A percentile compares a stretch with the other conserved stretches of the same genome.
Conservation (phyloP, 192 early-diverging fungal genomes). For the Coemansia sp. region DNA sequence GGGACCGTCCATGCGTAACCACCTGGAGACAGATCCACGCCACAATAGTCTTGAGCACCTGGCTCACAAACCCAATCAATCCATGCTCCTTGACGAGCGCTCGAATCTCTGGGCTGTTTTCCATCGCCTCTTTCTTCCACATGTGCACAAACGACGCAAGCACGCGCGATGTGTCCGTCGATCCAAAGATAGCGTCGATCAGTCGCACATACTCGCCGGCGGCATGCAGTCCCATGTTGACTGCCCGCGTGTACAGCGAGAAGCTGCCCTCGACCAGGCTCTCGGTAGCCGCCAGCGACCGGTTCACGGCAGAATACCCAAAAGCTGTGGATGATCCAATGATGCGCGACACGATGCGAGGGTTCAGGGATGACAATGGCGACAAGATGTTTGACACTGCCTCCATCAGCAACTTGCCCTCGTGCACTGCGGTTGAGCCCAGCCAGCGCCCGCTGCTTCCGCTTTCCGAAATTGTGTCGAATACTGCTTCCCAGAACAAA, state of each 20-base stretch:
- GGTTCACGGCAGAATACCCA: constrained; percentile 40
- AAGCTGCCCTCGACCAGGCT: constrained; percentile 63
- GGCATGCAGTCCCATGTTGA: constrained; percentile 66
- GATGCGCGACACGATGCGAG: constrained; percentile 42
- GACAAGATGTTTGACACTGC: constrained; percentile 29
- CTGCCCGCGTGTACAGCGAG: constrained; percentile 73
- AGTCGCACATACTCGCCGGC: constrained; percentile 87
- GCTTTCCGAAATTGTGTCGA: constrained; percentile 50
- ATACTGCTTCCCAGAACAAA: constrained; percentile 52
- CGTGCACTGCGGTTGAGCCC: constrained; percentile 36
- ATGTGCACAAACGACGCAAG: constrained; percentile 78
- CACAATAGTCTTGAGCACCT: constrained; percentile 78
- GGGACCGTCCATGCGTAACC: constrained; percentile 66
- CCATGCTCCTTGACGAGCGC: constrained; percentile 59
- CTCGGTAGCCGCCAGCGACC: constrained; percentile 41
- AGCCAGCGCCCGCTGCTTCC: constrained; percentile 43
- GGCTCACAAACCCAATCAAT: constrained; percentile 65
- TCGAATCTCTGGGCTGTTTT: constrained; percentile 65
- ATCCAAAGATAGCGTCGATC: constrained; percentile 94
- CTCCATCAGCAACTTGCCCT: constrained; percentile 29
- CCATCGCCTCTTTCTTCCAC: constrained; percentile 70
- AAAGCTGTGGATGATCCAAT: constrained; percentile 35
- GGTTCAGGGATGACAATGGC: constrained; percentile 45
- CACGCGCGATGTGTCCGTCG: constrained; percentile 89
- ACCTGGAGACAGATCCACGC: constrained; percentile 85